phyloP scores from a whole-genome alignment of 306 rosid species.

The Cicer yamashitae region DNA sequence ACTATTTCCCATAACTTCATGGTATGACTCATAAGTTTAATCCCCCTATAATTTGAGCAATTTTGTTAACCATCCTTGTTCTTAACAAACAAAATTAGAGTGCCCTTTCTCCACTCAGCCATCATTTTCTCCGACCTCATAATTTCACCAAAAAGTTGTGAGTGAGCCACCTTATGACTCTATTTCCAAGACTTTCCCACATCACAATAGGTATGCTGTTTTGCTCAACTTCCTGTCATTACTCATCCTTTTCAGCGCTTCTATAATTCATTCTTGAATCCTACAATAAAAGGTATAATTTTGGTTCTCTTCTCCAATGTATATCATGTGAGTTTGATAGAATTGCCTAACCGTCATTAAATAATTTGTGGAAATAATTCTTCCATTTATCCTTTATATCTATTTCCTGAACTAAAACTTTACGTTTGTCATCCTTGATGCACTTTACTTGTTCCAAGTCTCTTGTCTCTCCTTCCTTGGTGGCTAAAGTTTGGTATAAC shows the following conservation, averaged over 20 bases:
- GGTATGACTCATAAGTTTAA: neutral
- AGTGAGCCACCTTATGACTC: neutral
- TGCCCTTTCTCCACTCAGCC: neutral
- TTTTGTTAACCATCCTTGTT: neutral
- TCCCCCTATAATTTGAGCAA: neutral
- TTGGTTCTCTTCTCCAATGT: no score
- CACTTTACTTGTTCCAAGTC: neutral
- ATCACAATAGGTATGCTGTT: neutral
- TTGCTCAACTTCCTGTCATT: neutral
- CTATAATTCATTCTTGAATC: neutral
- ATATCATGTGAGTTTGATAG: neutral
- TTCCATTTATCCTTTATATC: neutral
- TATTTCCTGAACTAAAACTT: neutral
- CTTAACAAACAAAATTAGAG: neutral
- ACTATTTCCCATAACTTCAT: neutral
- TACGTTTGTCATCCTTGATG: neutral
- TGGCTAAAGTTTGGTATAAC: neutral
- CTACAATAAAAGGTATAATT: no score
- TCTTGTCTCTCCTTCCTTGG: neutral
- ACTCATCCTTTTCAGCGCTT: neutral
- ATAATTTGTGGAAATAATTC: neutral
- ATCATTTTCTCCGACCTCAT: neutral
- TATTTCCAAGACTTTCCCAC: neutral
- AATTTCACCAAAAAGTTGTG: no score
- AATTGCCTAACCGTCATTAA: neutral